Conservation (phyloP, 352 stramenopile genomes). For the Phytophthora lateralis region DNA sequence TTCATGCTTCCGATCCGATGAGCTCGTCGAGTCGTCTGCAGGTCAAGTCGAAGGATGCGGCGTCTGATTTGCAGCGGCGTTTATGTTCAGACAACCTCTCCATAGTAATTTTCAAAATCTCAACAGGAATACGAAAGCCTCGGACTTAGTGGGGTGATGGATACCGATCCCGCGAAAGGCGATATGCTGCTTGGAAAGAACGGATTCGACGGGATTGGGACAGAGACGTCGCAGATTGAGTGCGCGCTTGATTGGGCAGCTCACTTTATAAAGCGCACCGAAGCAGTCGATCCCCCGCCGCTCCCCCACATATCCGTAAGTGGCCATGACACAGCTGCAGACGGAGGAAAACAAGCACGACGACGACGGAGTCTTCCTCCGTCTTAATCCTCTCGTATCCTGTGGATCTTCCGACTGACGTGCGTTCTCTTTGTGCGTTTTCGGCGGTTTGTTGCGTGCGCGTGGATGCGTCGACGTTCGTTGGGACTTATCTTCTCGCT, state of each 20-base stretch:
- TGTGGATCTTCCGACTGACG: constrained; percentile 18
- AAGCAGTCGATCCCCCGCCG: constrained; percentile 5
- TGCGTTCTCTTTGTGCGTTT: constrained; percentile 4
- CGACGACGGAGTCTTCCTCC: neutral
- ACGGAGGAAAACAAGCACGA: neutral
- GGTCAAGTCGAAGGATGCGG: constrained; percentile 4
- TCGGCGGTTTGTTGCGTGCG: constrained; percentile 3
- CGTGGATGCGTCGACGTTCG: too few species aligned
- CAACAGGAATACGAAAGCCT: neutral
- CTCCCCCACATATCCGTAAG: constrained; percentile 7
- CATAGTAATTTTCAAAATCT: too few species aligned
- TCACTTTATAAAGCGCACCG: constrained; percentile 15
- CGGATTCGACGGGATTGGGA: constrained; percentile 7
- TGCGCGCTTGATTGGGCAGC: constrained; percentile 15
- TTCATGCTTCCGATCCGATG: constrained; percentile 11
- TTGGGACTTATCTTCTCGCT: constrained; percentile 1
- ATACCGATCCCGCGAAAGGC: constrained; percentile 8
- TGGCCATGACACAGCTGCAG: neutral
- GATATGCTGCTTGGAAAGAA: constrained; percentile 20
- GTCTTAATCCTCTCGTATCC: neutral
- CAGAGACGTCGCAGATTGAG: constrained; percentile 21
- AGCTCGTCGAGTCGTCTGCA: constrained; percentile 10
- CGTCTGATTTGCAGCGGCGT: constrained; percentile 7
- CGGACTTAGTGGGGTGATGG: constrained; percentile 11
- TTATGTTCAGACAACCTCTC: constrained; percentile 1